Evolutionary conservation across 2,329 filamentous ascomycete genomes (phyloP), one percentile per base, ranked within the genome.

Genomic region (Xylariaceae sp.): DNA sequence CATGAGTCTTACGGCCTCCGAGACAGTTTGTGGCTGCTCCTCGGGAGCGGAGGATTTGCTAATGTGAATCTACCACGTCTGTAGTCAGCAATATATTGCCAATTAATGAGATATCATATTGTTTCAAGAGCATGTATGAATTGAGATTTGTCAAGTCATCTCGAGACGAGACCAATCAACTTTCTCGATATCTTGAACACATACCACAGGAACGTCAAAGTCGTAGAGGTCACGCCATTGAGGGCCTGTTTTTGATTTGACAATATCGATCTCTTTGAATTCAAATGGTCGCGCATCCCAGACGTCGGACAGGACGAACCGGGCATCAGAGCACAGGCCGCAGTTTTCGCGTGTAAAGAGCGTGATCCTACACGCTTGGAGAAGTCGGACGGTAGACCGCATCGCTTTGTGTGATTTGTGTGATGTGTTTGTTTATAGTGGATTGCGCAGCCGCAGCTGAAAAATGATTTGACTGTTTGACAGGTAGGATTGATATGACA

Each of bases 121-220:
- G n/a, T n/a, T n/a, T n/a, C n/a, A n/a, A n/a, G n/a, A n/a, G n/a
- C n/a, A n/a, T n/a, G n/a, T n/a, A n/a, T n/a, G n/a, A n/a, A n/a
- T n/a, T 9, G 39, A 33, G 17, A 21, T 28, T 14, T 24, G 11
- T 5, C 1, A 28, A 12, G 21, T 8, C 16, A 43, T 24, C n/a
- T 17, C 16, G 17, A 12, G 14, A n/a, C 8, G 37, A n/a, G 17
- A 37, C 16, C 11, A 43, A 41, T 37, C 19, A 6, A n/a, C 6
- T 26, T 37, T 24, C 4, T 21, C 21, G 4, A 11, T n/a, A 16
- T 12, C 37, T 16, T 16, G 73, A n/a, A n/a, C n/a, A n/a, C 81
- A 68, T 77, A 93, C 90, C 68, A 93, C 90, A 0, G 90, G 90
- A 6, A 91, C 90, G 65, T 94, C 90, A 71, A 92, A 91, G 56